phyloP scores from a whole-genome alignment of 805 yeast genomes.

The Monosporozyma solicola region DNA sequence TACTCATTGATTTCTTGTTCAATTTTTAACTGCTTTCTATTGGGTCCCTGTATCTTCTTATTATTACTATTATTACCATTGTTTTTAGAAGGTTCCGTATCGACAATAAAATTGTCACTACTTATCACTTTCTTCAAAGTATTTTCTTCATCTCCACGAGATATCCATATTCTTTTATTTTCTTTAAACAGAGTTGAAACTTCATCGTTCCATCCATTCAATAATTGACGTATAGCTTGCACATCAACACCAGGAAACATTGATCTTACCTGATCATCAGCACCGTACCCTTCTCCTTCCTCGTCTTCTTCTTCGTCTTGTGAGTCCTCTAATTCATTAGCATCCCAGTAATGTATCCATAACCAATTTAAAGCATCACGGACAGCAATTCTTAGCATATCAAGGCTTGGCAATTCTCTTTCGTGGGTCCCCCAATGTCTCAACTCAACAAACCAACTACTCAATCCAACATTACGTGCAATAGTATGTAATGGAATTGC shows the following conservation, averaged over 20 bases:
- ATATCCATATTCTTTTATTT: slow-evolving; percentile 4
- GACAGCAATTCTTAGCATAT: slow-evolving; percentile 53
- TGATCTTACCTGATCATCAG: slow-evolving; percentile 1
- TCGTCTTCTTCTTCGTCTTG: slow-evolving; percentile 6
- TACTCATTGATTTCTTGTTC: slow-evolving; percentile 9
- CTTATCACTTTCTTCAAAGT: slow-evolving; percentile 11
- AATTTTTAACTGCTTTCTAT: slow-evolving; percentile 5
- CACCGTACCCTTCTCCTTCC: not conserved
- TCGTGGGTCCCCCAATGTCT: slow-evolving; percentile 93
- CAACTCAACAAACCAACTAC: slow-evolving; percentile 77
- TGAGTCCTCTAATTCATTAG: slow-evolving; percentile 16
- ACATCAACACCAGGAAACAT: not conserved
- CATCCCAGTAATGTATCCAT: slow-evolving; percentile 61
- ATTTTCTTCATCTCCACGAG: slow-evolving; percentile 14
- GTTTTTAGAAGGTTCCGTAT: slow-evolving; percentile 26
- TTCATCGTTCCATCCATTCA: not conserved
- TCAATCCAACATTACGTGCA: slow-evolving; percentile 61
- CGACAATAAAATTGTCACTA: slow-evolving; percentile 22
- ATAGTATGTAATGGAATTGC: slow-evolving; percentile 73
- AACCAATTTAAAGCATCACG: slow-evolving; percentile 68
- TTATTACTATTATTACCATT: slow-evolving; percentile 30
- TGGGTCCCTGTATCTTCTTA: slow-evolving; percentile 46
- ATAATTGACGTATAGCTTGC: not conserved
- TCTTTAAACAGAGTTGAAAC: not conserved
- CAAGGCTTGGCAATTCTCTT: slow-evolving; percentile 54